phyloP scores from a whole-genome alignment of 2,329 filamentous ascomycete species.

The Penicillium sp. region DNA sequence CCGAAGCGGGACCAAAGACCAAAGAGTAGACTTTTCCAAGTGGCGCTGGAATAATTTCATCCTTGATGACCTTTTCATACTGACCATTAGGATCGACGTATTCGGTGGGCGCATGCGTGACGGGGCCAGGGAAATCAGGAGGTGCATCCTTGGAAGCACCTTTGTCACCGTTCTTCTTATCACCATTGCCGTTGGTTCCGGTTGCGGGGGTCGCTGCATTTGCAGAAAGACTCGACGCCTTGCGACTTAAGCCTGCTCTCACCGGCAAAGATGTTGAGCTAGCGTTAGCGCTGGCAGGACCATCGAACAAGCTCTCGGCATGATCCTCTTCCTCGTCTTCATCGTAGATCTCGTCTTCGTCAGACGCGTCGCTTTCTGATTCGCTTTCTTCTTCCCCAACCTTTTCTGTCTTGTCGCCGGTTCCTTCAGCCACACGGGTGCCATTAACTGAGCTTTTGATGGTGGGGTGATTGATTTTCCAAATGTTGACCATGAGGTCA shows the following conservation, averaged over 20 bases:
- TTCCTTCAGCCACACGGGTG: conserved; percentile 75
- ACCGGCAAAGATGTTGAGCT: conserved; percentile 50
- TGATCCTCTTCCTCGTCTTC: conserved; percentile 56
- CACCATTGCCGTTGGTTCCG: conserved; percentile 34
- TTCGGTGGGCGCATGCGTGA: conserved; percentile 78
- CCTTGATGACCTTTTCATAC: conserved; percentile 81
- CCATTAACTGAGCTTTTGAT: conserved; percentile 90
- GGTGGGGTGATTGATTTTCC: conserved; percentile 94
- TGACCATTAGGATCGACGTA: conserved; percentile 78
- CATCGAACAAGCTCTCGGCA: conserved; percentile 62
- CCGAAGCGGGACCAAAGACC: conserved; percentile 80
- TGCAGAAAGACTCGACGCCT: conserved; percentile 62
- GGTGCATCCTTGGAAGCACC: conserved; percentile 35
- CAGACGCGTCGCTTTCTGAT: conserved; percentile 73
- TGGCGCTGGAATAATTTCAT: conserved; percentile 83
- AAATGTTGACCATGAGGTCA: conserved; percentile 95
- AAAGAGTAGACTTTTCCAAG: conserved; percentile 88
- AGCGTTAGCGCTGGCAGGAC: conserved; percentile 54
- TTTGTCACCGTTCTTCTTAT: conserved; percentile 53
- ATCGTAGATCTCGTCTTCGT: conserved; percentile 64
- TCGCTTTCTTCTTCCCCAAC: conserved; percentile 65
- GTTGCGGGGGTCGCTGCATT: conserved; percentile 39
- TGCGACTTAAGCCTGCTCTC: conserved; percentile 63
- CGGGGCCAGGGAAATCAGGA: conserved; percentile 79
- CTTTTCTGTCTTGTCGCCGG: conserved; percentile 89